phyloP scores from a whole-genome alignment of 495 filamentous ascomycete species.

The Evernia prunastri region DNA sequence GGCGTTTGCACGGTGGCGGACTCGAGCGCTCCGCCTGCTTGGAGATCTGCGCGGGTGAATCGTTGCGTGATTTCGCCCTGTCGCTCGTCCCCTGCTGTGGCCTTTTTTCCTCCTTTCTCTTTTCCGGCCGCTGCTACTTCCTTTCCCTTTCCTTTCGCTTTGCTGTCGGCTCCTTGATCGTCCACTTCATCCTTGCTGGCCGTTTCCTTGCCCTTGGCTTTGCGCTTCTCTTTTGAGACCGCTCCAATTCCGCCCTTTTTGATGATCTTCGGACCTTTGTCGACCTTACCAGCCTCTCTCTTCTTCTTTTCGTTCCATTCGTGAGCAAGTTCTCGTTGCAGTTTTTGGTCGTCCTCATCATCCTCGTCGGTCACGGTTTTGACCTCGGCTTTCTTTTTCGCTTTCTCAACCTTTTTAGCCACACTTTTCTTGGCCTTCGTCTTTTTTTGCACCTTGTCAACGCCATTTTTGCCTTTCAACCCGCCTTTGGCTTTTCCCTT shows the following conservation, averaged over 20 bases:
- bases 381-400: background rate
- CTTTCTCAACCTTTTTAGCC: background rate
- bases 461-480: background rate
- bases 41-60: constrained; percentile 1
- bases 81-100: background rate
- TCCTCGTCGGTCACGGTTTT: background rate
- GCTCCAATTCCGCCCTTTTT: background rate
- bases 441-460: background rate
- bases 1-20: background rate
- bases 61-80: background rate
- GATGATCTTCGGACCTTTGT: background rate
- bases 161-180: background rate
- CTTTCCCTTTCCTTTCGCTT: background rate
- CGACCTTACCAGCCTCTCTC: background rate
- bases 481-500: background rate
- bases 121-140: background rate
- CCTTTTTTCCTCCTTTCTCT: background rate
- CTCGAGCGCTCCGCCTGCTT: background rate
- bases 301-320: background rate
- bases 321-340: background rate
- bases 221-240: background rate
- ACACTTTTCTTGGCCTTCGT: background rate
- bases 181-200: background rate
- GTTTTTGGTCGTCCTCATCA: background rate
- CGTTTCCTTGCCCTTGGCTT: background rate